Evolutionary conservation across 768 basidiomycete species (phyloP).

Genomic region (Lactifluus subvellereus): DNA sequence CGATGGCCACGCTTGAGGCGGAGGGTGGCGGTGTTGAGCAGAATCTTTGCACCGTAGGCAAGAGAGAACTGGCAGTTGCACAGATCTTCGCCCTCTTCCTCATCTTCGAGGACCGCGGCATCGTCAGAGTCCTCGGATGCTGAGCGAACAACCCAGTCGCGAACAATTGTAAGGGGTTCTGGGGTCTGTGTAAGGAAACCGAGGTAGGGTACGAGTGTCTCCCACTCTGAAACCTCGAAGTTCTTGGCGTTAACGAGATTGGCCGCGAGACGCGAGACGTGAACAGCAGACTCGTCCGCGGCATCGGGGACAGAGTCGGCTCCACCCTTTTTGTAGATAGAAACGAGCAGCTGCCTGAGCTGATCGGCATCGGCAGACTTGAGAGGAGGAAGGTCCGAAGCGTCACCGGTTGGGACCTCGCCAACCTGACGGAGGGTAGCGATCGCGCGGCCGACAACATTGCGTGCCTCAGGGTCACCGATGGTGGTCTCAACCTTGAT

Average conservation of each 20-base stretch:
- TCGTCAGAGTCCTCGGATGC: slow-evolving; percentile 73
- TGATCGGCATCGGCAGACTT: slow-evolving; percentile 68
- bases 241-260: slow-evolving; percentile 87
- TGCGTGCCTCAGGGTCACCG: slow-evolving; percentile 97
- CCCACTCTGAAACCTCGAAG: slow-evolving; percentile 89
- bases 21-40: slow-evolving; percentile 93
- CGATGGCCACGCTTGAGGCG: slow-evolving; percentile 98
- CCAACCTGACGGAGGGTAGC: slow-evolving; percentile 93
- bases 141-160: slow-evolving; percentile 87
- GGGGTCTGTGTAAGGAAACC: slow-evolving; percentile 57
- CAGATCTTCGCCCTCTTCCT: slow-evolving; percentile 97
- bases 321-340: slow-evolving; percentile 83
- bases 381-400: slow-evolving; percentile 84
- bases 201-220: slow-evolving; percentile 71
- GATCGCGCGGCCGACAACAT: slow-evolving; percentile 87
- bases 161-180: slow-evolving; percentile 60
- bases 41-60: slow-evolving; percentile 97
- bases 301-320: slow-evolving; percentile 48
- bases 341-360: slow-evolving; percentile 58
- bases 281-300: slow-evolving; percentile 55
- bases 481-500: slow-evolving; percentile 94
- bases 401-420: slow-evolving; percentile 85
- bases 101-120: slow-evolving; percentile 68
- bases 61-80: slow-evolving; percentile 99
- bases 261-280: slow-evolving; percentile 74